Base-by-base conservation (phyloP, 345 rosid genomes). In the Firmiana major region DNA sequence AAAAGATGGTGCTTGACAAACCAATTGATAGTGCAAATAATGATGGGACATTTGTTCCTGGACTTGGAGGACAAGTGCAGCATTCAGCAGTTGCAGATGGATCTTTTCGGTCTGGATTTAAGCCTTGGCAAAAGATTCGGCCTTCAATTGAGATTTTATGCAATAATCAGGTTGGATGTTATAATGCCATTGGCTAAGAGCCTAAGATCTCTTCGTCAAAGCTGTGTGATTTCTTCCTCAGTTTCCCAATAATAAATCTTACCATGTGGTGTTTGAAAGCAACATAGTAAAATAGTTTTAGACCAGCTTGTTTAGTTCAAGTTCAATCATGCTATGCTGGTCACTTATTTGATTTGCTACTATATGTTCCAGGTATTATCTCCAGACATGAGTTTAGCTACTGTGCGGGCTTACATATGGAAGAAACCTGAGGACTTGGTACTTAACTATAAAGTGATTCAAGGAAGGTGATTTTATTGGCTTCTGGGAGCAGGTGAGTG, bases 341-440 rank as follows among this genome's bases (percentile, higher is more conserved):
- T 5, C 49, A 0, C 9, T 40, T 49, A 19, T 28, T 46, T 59
- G 31, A 46, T 43, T 53, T 28, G 49, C 68, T 66, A 71, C 21
- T 73, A 24, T 73, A 21, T 66, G 67, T 79, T 78, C 79, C 86
- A 97, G 99, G 98, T 97, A 63, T 85, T 97, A 76, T 86, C 97
- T 73, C 93, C 98, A 0, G 98, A 97, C 64, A 94, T 97, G 99
- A 97, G 99, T 87, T 84, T 97, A 83, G 98, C 99, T 63, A 94
- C 98, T 4, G 97, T 92, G 54, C 87, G 95, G 69, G 86, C 98
- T 64, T 97, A 97, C 76, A 71, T 97, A 73, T 97, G 99, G 99
- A 97, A 97, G 90, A 97, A 92, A 87, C 87, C 93, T 1, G 98
- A 97, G 79, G 99, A 97, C 84, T 84, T 97, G 84, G 83, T 94